These are phyloP conservation scores for Globisporangium radiosum DNA, from an alignment of 352 stramenopile genomes.

Conservation along the genomic window DNA sequence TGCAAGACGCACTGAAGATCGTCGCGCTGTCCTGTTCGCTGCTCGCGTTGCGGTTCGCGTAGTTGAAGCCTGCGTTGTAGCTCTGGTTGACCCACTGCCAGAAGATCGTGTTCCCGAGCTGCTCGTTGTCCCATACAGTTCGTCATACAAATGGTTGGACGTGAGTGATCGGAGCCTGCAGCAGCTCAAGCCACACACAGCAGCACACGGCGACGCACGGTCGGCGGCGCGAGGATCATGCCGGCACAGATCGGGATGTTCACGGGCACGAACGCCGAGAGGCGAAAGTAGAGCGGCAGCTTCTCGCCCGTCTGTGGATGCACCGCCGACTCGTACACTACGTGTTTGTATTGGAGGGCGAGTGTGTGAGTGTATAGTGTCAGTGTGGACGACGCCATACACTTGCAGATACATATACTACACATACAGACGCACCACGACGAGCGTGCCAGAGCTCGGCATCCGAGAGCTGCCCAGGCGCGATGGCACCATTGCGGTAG, in stretches of 20 bases:
- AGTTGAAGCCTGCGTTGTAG: slow-evolving; percentile 88
- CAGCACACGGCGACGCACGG: slow-evolving; percentile 22
- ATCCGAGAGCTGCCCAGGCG: slow-evolving; percentile 37
- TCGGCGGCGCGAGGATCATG: slow-evolving; percentile 77
- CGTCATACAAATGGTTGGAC: too few species aligned
- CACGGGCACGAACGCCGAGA: slow-evolving; percentile 80
- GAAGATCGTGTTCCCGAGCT: slow-evolving; percentile 78
- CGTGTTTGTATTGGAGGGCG: not conserved
- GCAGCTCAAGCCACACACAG: too few species aligned
- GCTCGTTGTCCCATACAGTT: not conserved
- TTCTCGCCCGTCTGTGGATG: slow-evolving; percentile 82
- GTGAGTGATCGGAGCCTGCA: too few species aligned
- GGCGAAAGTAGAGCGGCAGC: slow-evolving; percentile 54
- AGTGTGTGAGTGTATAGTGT: not conserved
- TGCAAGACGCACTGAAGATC: slow-evolving; percentile 55
- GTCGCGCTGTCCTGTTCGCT: slow-evolving; percentile 68
- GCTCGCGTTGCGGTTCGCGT: slow-evolving; percentile 82
- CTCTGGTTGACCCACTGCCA: slow-evolving; percentile 89
- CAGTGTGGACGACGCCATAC: not conserved
- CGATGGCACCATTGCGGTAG: slow-evolving; percentile 47
- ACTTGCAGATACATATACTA: not conserved
- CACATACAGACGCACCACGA: slow-evolving; percentile 26
- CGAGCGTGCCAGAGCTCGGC: slow-evolving; percentile 73
- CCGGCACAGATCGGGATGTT: slow-evolving; percentile 85
- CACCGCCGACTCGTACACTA: slow-evolving; percentile 72